Evolutionary conservation across 2,329 filamentous ascomycete genomes (phyloP), one percentile per base, ranked within the genome.

Genomic region (Metarhizium brunneum): DNA sequence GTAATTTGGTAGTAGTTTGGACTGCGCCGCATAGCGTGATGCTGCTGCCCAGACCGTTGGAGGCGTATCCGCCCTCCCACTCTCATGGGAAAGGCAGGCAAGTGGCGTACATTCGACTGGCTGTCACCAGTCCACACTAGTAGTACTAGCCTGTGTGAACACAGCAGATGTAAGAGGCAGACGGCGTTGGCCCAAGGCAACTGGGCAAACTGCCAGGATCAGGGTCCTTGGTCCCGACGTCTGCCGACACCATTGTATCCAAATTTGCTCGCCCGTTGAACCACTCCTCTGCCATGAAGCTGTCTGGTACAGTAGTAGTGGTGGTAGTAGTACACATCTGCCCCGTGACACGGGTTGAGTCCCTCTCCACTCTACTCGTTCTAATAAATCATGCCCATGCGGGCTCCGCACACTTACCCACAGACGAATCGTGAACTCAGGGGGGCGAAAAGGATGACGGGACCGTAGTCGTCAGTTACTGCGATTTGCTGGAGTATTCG

Each of bases 351-450:
- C 29, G 18, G 51, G 38, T 47, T 18, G 25, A 53, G 47, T 30
- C 40, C 50, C 51, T 53, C 51, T 47, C 51, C 51, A 53, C 40
- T 30, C 50, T 16, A 14, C 36, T 29, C 18, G 35, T 14, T 43
- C 16, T 30, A 8, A 38, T 30, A 8, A 50, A 25, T 36, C 50
- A 30, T 25, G 38, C 38, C 32, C 20, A 52, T 42, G 38, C 45
- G 40, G 51, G 40, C 51, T 53, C 51, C 40, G 51, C 51, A 47
- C 51, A 32, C 16, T 43, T 36, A 53, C 42, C 38, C 25, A 47
- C 42, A n/a, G 25, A 47, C 18, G 35, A 43, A 52, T 40, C 50
- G 25, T 18, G 20, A 30, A 29, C 45, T 30, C 4, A 30, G 20
- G 43, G n/a, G 25, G 25, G 20, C 11, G 25, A 29, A 30, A 47